Percentiles rank a stretch among this genome's conserved stretches.
phyloP scores from a whole-genome alignment of 2,329 filamentous ascomycete genomes.

The Penicillium hordei region DNA sequence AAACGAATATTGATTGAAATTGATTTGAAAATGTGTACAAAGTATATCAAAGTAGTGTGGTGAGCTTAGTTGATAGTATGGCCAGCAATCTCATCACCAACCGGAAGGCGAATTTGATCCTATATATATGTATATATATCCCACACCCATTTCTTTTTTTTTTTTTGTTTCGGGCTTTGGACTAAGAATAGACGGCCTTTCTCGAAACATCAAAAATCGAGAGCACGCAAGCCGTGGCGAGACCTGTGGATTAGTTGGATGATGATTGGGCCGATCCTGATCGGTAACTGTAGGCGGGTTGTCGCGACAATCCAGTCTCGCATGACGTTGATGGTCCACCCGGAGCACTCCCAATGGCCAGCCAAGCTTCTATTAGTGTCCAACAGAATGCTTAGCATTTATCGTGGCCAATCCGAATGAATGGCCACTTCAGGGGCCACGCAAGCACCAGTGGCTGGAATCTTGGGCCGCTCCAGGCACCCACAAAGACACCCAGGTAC shows the following conservation, averaged over 20 bases:
- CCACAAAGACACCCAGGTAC: constrained; percentile 6
- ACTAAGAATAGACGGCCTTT: constrained; percentile 22
- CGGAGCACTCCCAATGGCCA: constrained; percentile 11
- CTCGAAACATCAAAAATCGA: constrained; percentile 2
- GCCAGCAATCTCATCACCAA: neutral
- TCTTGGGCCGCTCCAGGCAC: constrained; percentile 10
- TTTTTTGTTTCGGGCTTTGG: neutral
- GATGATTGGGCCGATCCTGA: constrained; percentile 21
- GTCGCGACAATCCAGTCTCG: constrained; percentile 9
- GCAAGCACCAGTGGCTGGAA: constrained; percentile 24
- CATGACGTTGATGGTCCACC: constrained; percentile 20
- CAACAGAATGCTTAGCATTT: constrained; percentile 25
- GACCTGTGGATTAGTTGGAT: constrained; percentile 3
- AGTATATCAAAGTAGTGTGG: neutral
- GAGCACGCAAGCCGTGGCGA: constrained; percentile 25
- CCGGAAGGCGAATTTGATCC: neutral
- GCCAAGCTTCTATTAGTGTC: constrained; percentile 2
- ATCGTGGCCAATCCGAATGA: constrained; percentile 15
- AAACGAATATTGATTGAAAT: neutral
- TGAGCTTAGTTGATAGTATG: neutral
- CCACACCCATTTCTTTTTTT: neutral
- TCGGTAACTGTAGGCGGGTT: constrained; percentile 11
- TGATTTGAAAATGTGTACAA: neutral
- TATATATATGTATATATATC: constrained; percentile 10
- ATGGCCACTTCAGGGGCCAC: constrained; percentile 5